Evolutionary conservation across 345 rosid genomes (phyloP), one percentile per base, ranked within the genome.

Genomic region (Populus deltoides): DNA sequence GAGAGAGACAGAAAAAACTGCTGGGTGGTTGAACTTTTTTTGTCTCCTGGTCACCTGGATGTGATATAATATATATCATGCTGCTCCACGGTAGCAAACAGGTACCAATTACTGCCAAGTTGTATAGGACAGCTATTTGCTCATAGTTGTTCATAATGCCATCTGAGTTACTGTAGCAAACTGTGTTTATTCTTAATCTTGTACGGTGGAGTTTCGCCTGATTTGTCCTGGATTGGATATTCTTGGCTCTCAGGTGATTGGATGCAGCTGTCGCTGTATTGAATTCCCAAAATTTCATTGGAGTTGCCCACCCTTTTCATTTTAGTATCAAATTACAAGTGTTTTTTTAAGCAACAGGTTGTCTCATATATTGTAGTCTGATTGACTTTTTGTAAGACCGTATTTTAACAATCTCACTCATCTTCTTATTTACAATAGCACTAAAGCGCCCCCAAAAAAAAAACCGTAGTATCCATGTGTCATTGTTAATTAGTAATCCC

Each of bases 261-360:
- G 62, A 55, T 55, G 62, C 62, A 20, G 62, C 22, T 20, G 11
- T 25, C 22, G 62, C 62, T 55, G 25, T 55, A 55, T 8, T 8
- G 62, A 55, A 55, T 8, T 55, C 62, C 62, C 62, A 7, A 7
- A 55, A 27, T 55, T 43, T 33, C 25, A 68, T 45, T 27, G 73
- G 62, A 53, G 67, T n/a, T 81, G 20, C 61, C 49, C 2, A 80
- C 41, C 72, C 9, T n/a, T 68, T 73, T 51, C 75, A 53, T 33
- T 20, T 53, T 65, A 53, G 36, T 49, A 49, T 49, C 35, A 29
- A 72, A 49, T 53, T 38, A 31, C 29, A 6, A 53, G 11, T 22
- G 11, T 35, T 53, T 53, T 72, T 55, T 35, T 27, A n/a, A 20
- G 66, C 29, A 18, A 51, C 41, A 33, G 45, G 9, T 66, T 53